Conservation (phyloP, 352 stramenopile genomes). For the Globisporangium alternatum region DNA sequence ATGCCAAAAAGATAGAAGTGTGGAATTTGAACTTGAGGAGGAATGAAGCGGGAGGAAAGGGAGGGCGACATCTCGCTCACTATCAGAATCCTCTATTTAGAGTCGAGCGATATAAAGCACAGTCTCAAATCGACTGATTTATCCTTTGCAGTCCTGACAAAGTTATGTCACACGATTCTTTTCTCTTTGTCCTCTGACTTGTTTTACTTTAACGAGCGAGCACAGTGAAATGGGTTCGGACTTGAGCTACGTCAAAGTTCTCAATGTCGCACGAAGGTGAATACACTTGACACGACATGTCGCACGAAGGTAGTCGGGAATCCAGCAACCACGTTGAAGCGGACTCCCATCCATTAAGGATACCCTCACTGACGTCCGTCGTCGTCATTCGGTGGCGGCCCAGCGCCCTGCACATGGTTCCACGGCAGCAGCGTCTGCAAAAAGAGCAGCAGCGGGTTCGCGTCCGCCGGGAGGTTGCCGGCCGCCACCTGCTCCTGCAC, state of each 20-base stretch:
- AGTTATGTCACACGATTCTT: background rate
- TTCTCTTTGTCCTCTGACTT: background rate
- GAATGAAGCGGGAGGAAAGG: background rate
- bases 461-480: constrained; percentile 70
- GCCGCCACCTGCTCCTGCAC: constrained; percentile 62
- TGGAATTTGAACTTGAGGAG: constrained; percentile 7
- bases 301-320: constrained; percentile 6
- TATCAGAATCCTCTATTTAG: background rate
- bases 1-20: background rate
- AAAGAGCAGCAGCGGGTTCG: constrained; percentile 83
- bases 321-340: background rate
- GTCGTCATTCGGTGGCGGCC: constrained; percentile 14
- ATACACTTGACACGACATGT: background rate
- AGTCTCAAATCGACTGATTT: constrained; percentile 1
- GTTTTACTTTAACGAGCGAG: background rate
- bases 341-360: background rate
- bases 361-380: background rate
- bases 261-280: constrained; percentile 1
- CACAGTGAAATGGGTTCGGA: constrained; percentile 9
- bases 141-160: constrained; percentile 1
- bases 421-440: constrained; percentile 81
- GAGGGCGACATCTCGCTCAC: background rate
- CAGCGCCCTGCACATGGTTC: constrained; percentile 75
- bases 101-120: background rate
- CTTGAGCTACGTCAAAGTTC: background rate